These are phyloP conservation scores for Syzygium jambos DNA, from an alignment of 345 rosid species.

Conservation along the genomic window DNA sequence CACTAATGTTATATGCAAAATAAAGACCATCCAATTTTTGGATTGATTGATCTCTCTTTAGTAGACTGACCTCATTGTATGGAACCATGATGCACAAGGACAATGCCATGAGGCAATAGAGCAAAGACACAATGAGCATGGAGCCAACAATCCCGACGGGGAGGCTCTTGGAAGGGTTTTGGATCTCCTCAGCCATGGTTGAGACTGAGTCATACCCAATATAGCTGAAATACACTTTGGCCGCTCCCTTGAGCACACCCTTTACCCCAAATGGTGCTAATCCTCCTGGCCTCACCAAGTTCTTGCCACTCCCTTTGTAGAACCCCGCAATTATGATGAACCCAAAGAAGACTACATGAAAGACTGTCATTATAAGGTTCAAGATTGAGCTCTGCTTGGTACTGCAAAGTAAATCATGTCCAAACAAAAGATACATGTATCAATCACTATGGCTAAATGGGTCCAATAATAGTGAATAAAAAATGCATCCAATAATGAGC, in stretches of 20 bases:
- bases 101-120: constrained; percentile 85
- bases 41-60: background rate
- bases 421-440: background rate
- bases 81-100: constrained; percentile 76
- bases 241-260: constrained; percentile 84
- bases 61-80: constrained; percentile 50
- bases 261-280: constrained; percentile 68
- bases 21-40: background rate
- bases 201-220: constrained; percentile 93
- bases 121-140: constrained; percentile 52
- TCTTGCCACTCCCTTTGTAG: constrained; percentile 41
- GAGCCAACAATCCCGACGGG: constrained; percentile 83
- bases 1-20: background rate
- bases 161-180: constrained; percentile 71
- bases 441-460: background rate
- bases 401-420: constrained; percentile 28
- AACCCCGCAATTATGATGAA: constrained; percentile 68
- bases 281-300: constrained; percentile 73
- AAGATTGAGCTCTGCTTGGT: constrained; percentile 85
- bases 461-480: background rate
- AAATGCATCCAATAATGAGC: background rate
- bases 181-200: constrained; percentile 92
- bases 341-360: constrained; percentile 76
- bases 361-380: constrained; percentile 78
- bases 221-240: constrained; percentile 81